Percentiles rank a stretch among this genome's conserved stretches.
These are phyloP conservation scores for Furcasterigmium sp. DNA, from an alignment of 2,329 filamentous ascomycete genomes.

Conservation along the genomic window DNA sequence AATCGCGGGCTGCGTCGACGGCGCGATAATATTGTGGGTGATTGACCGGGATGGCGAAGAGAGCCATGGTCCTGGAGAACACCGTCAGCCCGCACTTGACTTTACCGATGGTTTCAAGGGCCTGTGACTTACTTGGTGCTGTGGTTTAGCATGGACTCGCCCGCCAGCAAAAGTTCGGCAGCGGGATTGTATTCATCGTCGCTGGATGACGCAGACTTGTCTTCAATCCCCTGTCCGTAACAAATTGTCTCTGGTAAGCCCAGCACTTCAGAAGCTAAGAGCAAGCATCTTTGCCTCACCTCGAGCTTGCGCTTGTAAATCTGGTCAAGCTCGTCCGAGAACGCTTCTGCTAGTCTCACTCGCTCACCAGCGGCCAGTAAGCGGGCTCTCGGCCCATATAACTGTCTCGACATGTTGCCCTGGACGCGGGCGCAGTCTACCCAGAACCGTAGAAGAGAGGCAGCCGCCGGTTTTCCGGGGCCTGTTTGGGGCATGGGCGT, in stretches of 20 bases:
- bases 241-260: no score
- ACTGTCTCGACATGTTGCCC: constrained; percentile 1
- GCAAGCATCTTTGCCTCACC: no score
- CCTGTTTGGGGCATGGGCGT: constrained; percentile 1
- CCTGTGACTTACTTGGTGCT: constrained; percentile 4
- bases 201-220: no score
- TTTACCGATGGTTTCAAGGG: no score
- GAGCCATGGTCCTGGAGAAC: not conserved
- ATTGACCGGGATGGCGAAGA: constrained; percentile 2
- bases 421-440: constrained; percentile 3
- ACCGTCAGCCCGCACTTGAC: no score
- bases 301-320: constrained; percentile 1
- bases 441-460: not conserved
- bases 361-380: not conserved
- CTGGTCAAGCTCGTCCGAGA: constrained; percentile 2
- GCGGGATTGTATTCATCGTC: not conserved
- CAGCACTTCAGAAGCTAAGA: no score
- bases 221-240: no score
- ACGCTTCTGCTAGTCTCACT: not conserved
- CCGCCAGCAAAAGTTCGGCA: not conserved
- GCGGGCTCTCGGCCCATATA: constrained; percentile 2
- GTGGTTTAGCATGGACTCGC: constrained; percentile 2
- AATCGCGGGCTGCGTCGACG: not conserved
- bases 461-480: not conserved
- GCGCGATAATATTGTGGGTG: constrained; percentile 1